These are phyloP conservation scores for Pogostemon cablin DNA, from an alignment of 257 asterid species.

Conservation along the genomic window DNA sequence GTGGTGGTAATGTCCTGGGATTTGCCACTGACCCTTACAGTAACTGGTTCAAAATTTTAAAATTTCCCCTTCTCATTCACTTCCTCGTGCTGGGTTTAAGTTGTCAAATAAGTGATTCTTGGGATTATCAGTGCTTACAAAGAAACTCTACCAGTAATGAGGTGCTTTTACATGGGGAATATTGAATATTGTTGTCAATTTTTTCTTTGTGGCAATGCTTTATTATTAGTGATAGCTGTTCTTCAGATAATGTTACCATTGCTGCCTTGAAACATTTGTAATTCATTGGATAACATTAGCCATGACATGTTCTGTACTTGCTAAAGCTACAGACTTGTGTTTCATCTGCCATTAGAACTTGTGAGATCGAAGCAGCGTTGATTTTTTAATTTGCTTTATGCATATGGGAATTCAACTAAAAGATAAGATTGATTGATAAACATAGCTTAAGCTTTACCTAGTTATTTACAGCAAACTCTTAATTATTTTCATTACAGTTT, in stretches of 20 bases:
- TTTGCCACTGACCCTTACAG: slow-evolving; percentile 74
- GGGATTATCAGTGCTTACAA: slow-evolving; percentile 67
- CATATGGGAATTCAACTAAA: background rate
- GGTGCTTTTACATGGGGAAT: slow-evolving; percentile 78
- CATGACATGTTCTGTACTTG: slow-evolving; percentile 43
- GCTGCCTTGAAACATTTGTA: slow-evolving; percentile 54
- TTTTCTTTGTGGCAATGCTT: slow-evolving; percentile 68
- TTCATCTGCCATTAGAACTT: slow-evolving; percentile 5
- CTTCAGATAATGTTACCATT: slow-evolving; percentile 47
- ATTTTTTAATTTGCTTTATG: background rate
- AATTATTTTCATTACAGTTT: slow-evolving; percentile 1
- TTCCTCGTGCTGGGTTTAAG: slow-evolving; percentile 62
- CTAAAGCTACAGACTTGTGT: background rate
- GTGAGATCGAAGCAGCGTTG: background rate
- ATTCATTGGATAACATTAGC: slow-evolving; percentile 75
- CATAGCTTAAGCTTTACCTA: slow-evolving; percentile 2
- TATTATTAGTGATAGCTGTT: slow-evolving; percentile 40
- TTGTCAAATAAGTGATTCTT: slow-evolving; percentile 68
- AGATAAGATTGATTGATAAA: background rate
- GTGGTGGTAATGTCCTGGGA: slow-evolving; percentile 27
- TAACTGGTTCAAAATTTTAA: slow-evolving; percentile 62
- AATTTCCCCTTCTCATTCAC: slow-evolving; percentile 61
- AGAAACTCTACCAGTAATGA: slow-evolving; percentile 66
- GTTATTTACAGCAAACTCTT: background rate
- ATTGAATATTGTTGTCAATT: slow-evolving; percentile 57